Evolutionary conservation across 768 basidiomycete genomes (phyloP).

Genomic region (Xerocomellus chrysenteron): DNA sequence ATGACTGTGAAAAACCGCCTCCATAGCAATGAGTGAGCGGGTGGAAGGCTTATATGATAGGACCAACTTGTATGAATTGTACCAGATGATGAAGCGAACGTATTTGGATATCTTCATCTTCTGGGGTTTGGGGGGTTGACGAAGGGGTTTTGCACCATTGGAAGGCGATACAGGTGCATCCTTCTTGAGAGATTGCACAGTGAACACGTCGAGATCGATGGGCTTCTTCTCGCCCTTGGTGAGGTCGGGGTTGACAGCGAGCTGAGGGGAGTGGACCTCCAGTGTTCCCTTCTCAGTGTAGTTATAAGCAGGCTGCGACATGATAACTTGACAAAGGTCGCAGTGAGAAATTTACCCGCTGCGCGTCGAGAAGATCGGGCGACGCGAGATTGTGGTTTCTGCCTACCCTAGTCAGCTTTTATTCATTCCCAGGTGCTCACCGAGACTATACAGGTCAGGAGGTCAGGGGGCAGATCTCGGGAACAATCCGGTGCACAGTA

Average conservation of each 20-base stretch:
- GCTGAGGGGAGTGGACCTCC: conserved; percentile 40
- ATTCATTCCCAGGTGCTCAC: conserved; percentile 11
- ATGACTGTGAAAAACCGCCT: conserved; percentile 75
- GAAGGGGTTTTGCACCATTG: conserved; percentile 36
- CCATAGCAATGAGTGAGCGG: conserved; percentile 7
- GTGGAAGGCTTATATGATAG: background rate
- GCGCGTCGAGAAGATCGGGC: conserved; percentile 6
- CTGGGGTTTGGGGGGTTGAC: conserved; percentile 37
- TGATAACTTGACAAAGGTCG: conserved; percentile 16
- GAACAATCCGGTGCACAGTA: conserved; percentile 11
- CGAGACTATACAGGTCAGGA: conserved; percentile 10
- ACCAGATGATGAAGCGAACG: conserved; percentile 68
- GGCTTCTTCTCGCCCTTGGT: conserved; percentile 42
- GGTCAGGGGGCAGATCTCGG: conserved; percentile 12
- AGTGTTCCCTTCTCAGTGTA: conserved; percentile 61
- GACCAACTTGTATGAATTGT: conserved; percentile 70
- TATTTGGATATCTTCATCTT: conserved; percentile 61
- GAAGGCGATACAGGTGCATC: conserved; percentile 38
- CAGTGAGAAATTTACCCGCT: conserved; percentile 15
- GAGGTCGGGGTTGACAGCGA: conserved; percentile 29
- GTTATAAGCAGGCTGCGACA: conserved; percentile 47
- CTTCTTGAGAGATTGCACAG: conserved; percentile 42
- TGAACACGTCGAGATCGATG: conserved; percentile 26
- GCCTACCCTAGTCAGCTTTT: conserved; percentile 18
- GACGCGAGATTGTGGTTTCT: background rate